These are phyloP conservation scores for Picochlorum sp. DNA, from an alignment of 139 green algal species.

Conservation along the genomic window DNA sequence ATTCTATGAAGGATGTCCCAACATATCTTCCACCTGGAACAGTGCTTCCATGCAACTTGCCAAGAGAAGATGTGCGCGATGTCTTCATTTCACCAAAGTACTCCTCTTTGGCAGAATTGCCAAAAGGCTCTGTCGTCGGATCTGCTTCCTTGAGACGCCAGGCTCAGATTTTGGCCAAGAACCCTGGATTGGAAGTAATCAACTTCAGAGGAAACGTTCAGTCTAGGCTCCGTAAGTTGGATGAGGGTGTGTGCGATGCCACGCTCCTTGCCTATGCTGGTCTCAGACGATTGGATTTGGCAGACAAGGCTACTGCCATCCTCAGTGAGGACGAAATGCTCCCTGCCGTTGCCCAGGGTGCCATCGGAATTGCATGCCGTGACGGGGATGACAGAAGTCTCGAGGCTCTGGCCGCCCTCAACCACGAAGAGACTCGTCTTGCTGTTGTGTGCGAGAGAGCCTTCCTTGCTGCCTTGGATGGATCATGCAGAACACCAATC, in stretches of 20 bases:
- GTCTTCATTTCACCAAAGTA: conserved; percentile 91
- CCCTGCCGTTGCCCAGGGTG: conserved; percentile 58
- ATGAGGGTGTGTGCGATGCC: conserved; percentile 79
- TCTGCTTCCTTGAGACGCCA: conserved; percentile 85
- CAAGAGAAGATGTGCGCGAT: conserved; percentile 93
- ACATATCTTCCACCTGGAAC: conserved; percentile 94
- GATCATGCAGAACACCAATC: conserved; percentile 97
- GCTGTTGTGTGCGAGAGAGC: conserved; percentile 88
- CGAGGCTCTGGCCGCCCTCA: conserved; percentile 77
- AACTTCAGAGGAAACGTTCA: conserved; percentile 99
- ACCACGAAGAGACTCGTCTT: conserved; percentile 95
- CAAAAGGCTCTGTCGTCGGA: conserved; percentile 80
- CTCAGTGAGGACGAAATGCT: conserved; percentile 58
- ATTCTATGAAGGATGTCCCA: conserved; percentile 99
- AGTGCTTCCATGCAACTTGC: conserved; percentile 95
- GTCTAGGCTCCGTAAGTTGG: conserved; percentile 90
- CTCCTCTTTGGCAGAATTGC: conserved; percentile 72
- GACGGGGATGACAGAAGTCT: conserved; percentile 58
- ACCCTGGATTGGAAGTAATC: conserved; percentile 86
- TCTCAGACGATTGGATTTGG: conserved; percentile 92
- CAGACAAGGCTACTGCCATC: conserved; percentile 83
- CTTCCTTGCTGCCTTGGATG: conserved; percentile 93
- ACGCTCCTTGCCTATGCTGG: conserved; percentile 94
- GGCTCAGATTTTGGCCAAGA: conserved; percentile 91
- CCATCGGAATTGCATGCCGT: conserved; percentile 97